Percentiles rank a stretch among this genome's conserved stretches.
These are phyloP conservation scores for Cutaneotrichosporon daszewskae DNA, from an alignment of 1,284 basidiomycete genomes.

Conservation along the genomic window DNA sequence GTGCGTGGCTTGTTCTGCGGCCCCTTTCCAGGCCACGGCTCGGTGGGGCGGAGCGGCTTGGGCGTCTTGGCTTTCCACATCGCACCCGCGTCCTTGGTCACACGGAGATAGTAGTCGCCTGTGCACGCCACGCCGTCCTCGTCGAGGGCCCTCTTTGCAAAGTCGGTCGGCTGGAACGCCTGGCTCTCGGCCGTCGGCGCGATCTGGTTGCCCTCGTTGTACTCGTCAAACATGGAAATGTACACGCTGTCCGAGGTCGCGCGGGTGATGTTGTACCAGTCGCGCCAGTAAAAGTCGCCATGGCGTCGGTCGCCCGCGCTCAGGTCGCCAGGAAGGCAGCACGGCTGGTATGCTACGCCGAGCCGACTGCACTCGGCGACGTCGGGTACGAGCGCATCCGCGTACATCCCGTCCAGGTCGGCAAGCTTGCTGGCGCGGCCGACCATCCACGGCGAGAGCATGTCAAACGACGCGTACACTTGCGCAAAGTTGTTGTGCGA, in stretches of 20 bases:
- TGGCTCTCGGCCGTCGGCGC: constrained; percentile 17
- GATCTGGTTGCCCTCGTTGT: constrained; percentile 20
- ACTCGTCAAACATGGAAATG: constrained; percentile 21
- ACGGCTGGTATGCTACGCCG: constrained; percentile 18
- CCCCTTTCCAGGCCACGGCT: constrained; percentile 15
- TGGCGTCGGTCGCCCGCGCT: constrained; percentile 6
- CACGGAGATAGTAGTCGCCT: constrained; percentile 19
- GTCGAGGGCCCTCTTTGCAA: constrained; percentile 13
- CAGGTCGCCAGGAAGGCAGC: constrained; percentile 19
- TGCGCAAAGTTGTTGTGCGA: constrained; percentile 7
- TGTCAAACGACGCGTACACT: constrained; percentile 16
- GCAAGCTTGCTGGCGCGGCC: constrained; percentile 11
- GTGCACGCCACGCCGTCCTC: constrained; percentile 18
- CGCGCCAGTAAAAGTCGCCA: constrained; percentile 21
- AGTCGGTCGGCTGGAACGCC: constrained; percentile 12
- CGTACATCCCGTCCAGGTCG: constrained; percentile 11
- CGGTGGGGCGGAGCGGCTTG: constrained; percentile 6
- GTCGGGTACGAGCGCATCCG: constrained; percentile 7
- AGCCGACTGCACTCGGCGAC: constrained; percentile 4
- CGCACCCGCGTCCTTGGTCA: constrained; percentile 10
- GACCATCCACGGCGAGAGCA: constrained; percentile 20
- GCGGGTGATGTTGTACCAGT: constrained; percentile 13
- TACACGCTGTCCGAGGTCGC: constrained; percentile 5
- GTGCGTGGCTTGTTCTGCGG: not conserved
- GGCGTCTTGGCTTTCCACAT: constrained; percentile 14